Evolutionary conservation across 2,329 filamentous ascomycete species (phyloP).

Genomic region (Nothophaeocryptopus gaeumannii): DNA sequence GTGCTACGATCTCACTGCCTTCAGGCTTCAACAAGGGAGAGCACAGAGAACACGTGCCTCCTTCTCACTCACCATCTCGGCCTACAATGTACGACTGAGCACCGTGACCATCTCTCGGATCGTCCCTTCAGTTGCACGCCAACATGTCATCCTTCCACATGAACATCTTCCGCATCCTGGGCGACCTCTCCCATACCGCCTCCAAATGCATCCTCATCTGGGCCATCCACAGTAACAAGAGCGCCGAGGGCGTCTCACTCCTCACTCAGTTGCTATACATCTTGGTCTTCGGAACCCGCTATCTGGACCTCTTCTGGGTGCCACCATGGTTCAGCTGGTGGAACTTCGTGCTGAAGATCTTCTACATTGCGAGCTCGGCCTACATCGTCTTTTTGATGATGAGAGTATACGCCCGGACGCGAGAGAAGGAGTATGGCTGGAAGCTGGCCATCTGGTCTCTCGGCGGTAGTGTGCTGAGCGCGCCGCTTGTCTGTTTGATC

Average conservation of each 20-base stretch:
- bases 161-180: constrained; percentile 67
- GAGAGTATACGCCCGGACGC: constrained; percentile 77
- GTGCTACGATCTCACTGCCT: no score
- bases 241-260: constrained; percentile 85
- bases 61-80: no score
- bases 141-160: constrained; percentile 20
- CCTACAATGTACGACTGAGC: no score
- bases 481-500: constrained; percentile 70
- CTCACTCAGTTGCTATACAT: constrained; percentile 88
- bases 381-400: constrained; percentile 90
- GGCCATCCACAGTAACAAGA: constrained; percentile 83
- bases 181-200: constrained; percentile 77
- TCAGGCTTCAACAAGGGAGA: no score
- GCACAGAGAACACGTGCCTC: no score
- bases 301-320: constrained; percentile 65
- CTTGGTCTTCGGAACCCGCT: constrained; percentile 79
- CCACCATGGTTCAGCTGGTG: constrained; percentile 48
- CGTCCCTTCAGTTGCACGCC: no score
- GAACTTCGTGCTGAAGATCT: constrained; percentile 82
- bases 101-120: no score
- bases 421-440: constrained; percentile 91
- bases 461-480: constrained; percentile 61
- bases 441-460: constrained; percentile 74
- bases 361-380: constrained; percentile 79
- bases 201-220: constrained; percentile 90